Percentiles rank a stretch among this genome's conserved stretches.
phyloP scores from a whole-genome alignment of 1,284 basidiomycete species.

The Stygiomarasmius scandens region DNA sequence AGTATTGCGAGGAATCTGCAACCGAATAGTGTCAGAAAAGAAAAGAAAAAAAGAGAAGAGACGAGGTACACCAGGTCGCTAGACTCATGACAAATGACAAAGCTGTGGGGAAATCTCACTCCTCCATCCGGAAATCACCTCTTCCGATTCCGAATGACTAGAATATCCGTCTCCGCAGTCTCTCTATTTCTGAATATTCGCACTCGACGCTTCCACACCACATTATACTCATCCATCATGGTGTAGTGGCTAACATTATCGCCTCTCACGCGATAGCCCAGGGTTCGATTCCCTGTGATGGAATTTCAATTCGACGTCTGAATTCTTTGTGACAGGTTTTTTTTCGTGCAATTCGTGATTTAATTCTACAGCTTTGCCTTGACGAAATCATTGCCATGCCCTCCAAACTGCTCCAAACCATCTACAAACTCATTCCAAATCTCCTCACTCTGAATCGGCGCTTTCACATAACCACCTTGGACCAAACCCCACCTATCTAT shows the following conservation, averaged over 20 bases:
- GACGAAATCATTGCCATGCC: not conserved
- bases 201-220: too few relatives aligned
- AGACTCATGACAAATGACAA: slow-evolving; percentile 29
- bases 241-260: slow-evolving; percentile 16
- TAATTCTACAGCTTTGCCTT: too few relatives aligned
- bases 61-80: slow-evolving; percentile 36
- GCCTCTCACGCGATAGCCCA: slow-evolving; percentile 15
- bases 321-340: not conserved
- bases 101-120: too few relatives aligned
- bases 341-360: too few relatives aligned
- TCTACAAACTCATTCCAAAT: slow-evolving; percentile 15
- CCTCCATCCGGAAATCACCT: too few relatives aligned
- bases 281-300: slow-evolving; percentile 14
- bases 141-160: too few relatives aligned
- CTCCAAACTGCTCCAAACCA: slow-evolving; percentile 8
- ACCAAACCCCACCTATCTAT: slow-evolving; percentile 5
- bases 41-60: not conserved
- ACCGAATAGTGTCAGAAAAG: slow-evolving; percentile 41
- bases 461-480: slow-evolving; percentile 11
- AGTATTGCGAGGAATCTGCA: slow-evolving; percentile 42
- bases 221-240: too few relatives aligned
- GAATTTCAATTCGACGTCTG: not conserved
- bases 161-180: too few relatives aligned
- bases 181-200: too few relatives aligned
- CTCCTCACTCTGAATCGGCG: slow-evolving; percentile 15